Evolutionary conservation across 1,284 basidiomycete species (phyloP), one percentile per base, ranked within the genome.

Genomic region (Leccinum pachyderme): DNA sequence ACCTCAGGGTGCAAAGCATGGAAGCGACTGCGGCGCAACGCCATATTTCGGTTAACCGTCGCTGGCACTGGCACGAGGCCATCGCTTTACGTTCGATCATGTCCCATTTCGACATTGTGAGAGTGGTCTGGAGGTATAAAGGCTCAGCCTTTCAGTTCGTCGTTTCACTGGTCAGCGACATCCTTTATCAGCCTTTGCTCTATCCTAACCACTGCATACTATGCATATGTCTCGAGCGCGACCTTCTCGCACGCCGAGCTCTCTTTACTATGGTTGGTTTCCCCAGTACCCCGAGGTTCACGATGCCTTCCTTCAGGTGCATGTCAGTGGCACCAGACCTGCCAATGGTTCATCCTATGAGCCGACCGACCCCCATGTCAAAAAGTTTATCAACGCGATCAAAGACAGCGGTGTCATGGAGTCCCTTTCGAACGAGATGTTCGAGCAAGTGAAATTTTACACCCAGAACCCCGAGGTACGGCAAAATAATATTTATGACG

Each of bases 371-470:
- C 22, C 0, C 1, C 12, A 41, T 41, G 51, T 32, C 18, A 4
- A 0, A 1, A 13, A 8, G 3, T 52, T 52, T 7, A 52, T 52
- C 6, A 1, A 53, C 3, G 32, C 50, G 31, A 28, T 52, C 31
- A 27, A n/a, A 7, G 15, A 9, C 2, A 24, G 25, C 29, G 0
- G 4, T 5, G 18, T 28, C 32, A 53, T 52, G 51, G 8, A 9
- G 7, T 12, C 48, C 8, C 49, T 52, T 15, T 15, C 32, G 2
- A 12, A 29, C n/a, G 45, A 9, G 24, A 58, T 61, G 9, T 64
- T 66, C 46, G 6, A 46, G 11, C 58, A 61, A 27, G 55, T 53
- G 27, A 49, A 51, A 35, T 9, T 15, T 5, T 25, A 45, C n/a
- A 27, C 7, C 15, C 49, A 48, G 2, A 32, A 60, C 55, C 47